Evolutionary conservation across 176 grass and related monocot genomes (phyloP), one percentile per base, ranked within the genome.

Genomic region (Lolium rigidum): DNA sequence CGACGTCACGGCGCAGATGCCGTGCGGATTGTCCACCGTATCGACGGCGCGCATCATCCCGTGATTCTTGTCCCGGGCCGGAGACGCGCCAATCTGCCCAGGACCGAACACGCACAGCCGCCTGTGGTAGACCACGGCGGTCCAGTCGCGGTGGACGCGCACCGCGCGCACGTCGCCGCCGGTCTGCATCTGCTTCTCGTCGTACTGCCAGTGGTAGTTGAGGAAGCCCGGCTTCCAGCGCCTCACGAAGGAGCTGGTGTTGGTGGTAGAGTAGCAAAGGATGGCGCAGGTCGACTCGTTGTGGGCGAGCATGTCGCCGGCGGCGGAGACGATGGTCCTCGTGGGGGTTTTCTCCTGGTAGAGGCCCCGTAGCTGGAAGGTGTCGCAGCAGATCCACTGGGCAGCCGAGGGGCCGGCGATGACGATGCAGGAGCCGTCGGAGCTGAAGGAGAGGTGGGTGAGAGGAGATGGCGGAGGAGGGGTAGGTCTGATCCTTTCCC

Each of bases 101-200:
- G 16, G 54, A 6, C 54, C 54, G 17, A 56, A 56, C 54, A 56
- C 54, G 54, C 54, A 56, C 54, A 56, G 16, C 54, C 54, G 17
- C 54, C 54, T 56, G 54, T 6, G 17, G 17, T 20, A 56, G 17
- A 1, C 54, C 6, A 56, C 54, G 54, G 17, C 54, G 54, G 54
- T 81, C 59, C 67, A 52, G 90, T 95, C 86, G 8, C 93, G 68
- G 12, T 81, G 90, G 58, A 95, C 83, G 20, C 72, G 83, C 20
- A 95, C 90, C 2, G 85, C 81, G 5, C 72, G 78, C 52, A 91
- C 90, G 51, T 80, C 68, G 57, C 16, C 80, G 72, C 17, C 28
- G 79, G 74, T 77, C 16, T 79, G 55, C n/a, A 82, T 51, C 69
- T 75, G 50, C 22, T 50, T 1, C 37, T 11, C 67, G 20, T 13